Conservation (phyloP, 1,139 yeast genomes). For the Sugiyamaella grinbergsii region DNA sequence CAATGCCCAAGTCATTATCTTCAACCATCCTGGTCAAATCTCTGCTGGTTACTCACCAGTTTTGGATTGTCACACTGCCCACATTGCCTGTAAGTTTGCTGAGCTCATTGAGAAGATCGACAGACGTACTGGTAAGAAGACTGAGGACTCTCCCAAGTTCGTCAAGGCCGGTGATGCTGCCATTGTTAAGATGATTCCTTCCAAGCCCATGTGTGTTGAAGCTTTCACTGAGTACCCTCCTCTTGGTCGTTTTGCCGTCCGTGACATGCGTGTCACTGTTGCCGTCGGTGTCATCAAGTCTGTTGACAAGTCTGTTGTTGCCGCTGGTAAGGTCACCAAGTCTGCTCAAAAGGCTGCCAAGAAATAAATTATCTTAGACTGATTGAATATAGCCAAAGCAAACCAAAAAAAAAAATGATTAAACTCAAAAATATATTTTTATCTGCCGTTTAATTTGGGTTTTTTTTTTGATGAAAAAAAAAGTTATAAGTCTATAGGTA, state of each 20-base stretch:
- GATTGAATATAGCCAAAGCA: constrained; percentile 1
- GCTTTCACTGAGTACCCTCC: constrained; percentile 98
- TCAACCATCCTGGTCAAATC: constrained; percentile 94
- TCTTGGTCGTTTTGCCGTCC: constrained; percentile 98
- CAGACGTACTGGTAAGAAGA: constrained; percentile 90
- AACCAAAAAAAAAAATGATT: not conserved
- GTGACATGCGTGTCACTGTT: constrained; percentile 99
- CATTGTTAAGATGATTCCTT: constrained; percentile 85
- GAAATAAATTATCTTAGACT: constrained; percentile 60
- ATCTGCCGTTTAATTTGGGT: constrained; percentile 7
- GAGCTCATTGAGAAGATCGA: constrained; percentile 84
- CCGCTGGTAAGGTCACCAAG: constrained; percentile 98
- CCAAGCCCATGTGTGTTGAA: constrained; percentile 98
- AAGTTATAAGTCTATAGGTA: constrained; percentile 12
- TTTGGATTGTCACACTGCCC: constrained; percentile 93
- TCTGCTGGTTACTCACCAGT: constrained; percentile 94
- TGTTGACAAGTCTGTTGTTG: constrained; percentile 89
- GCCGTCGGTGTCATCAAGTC: constrained; percentile 99
- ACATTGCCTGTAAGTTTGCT: constrained; percentile 90
- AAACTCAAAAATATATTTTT: constrained; percentile 13
- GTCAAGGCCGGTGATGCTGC: constrained; percentile 95
- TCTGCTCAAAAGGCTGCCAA: constrained; percentile 98
- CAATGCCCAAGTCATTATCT: constrained; percentile 87
- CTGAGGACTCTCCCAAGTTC: constrained; percentile 83
- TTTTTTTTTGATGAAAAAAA: not conserved